Percentiles rank a stretch among this genome's conserved stretches.
Conservation (phyloP, 2,329 filamentous ascomycete genomes). For the Colletotrichum aenigma region DNA sequence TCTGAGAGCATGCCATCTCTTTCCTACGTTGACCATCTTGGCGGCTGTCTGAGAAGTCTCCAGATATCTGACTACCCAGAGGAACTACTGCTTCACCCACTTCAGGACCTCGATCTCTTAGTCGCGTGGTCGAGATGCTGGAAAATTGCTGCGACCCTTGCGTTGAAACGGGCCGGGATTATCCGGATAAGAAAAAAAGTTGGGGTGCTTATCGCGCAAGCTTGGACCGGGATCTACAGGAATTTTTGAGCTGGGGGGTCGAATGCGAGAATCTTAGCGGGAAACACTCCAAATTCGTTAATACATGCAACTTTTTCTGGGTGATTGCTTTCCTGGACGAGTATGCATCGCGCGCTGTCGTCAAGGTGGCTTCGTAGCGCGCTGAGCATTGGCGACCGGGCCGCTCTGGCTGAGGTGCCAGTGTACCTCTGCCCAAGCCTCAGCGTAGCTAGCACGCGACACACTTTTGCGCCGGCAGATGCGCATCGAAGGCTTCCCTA, state of each 20-base stretch:
- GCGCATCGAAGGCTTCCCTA: slow-evolving; percentile 9
- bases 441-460: background rate
- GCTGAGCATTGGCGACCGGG: slow-evolving; percentile 44
- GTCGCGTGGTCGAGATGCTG: slow-evolving; percentile 15
- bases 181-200: slow-evolving; percentile 8
- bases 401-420: slow-evolving; percentile 43
- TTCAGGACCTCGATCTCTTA: background rate
- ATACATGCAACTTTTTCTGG: background rate
- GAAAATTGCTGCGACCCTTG: slow-evolving; percentile 21
- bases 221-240: background rate
- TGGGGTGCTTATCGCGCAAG: background rate
- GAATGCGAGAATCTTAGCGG: background rate
- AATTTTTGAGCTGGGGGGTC: slow-evolving; percentile 1
- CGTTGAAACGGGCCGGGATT: slow-evolving; percentile 8
- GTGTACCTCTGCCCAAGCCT: slow-evolving; percentile 50
- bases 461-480: slow-evolving; percentile 23
- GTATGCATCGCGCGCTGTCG: slow-evolving; percentile 50
- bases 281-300: background rate
- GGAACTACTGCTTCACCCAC: background rate
- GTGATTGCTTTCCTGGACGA: background rate
- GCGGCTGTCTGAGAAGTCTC: slow-evolving; percentile 5
- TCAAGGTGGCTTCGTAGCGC: slow-evolving; percentile 47
- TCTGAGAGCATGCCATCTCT: slow-evolving; percentile 75
- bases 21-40: slow-evolving; percentile 48
- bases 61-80: background rate